Conservation (phyloP, 495 filamentous ascomycete genomes). For the Pyrenula massariospora region DNA sequence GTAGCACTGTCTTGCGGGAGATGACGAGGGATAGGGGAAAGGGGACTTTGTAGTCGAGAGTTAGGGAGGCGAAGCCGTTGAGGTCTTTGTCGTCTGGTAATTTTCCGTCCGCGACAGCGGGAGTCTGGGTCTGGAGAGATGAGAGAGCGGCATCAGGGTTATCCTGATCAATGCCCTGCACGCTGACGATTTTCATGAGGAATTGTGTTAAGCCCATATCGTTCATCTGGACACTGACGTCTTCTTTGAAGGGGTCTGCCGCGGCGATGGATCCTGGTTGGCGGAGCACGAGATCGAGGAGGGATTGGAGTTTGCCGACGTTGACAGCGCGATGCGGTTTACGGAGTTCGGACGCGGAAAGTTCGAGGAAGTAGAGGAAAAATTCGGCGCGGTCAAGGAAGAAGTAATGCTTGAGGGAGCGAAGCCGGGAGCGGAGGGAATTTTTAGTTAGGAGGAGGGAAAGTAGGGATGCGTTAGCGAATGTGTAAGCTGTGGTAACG, state of each 20-base stretch:
- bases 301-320: slow-evolving; percentile 79
- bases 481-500: slow-evolving; percentile 85
- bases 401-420: slow-evolving; percentile 95
- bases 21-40: slow-evolving; percentile 97
- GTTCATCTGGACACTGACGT: slow-evolving; percentile 95
- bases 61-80: slow-evolving; percentile 77
- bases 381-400: slow-evolving; percentile 97
- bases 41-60: slow-evolving; percentile 87
- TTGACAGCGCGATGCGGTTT: slow-evolving; percentile 85
- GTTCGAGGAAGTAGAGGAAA: slow-evolving; percentile 93
- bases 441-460: slow-evolving; percentile 87
- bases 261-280: slow-evolving; percentile 92
- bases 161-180: slow-evolving; percentile 86
- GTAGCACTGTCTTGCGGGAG: slow-evolving; percentile 85
- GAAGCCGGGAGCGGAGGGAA: slow-evolving; percentile 70
- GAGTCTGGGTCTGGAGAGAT: slow-evolving; percentile 32
- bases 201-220: slow-evolving; percentile 83
- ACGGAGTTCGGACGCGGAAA: slow-evolving; percentile 73
- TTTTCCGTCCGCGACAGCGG: slow-evolving; percentile 25
- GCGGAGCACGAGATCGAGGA: slow-evolving; percentile 86
- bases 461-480: slow-evolving; percentile 90
- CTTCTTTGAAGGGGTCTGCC: slow-evolving; percentile 92
- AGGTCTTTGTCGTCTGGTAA: slow-evolving; percentile 83
- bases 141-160: slow-evolving; percentile 43
- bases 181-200: slow-evolving; percentile 90